phyloP scores from a whole-genome alignment of 306 rosid genomes.

The Medicago truncatula region DNA sequence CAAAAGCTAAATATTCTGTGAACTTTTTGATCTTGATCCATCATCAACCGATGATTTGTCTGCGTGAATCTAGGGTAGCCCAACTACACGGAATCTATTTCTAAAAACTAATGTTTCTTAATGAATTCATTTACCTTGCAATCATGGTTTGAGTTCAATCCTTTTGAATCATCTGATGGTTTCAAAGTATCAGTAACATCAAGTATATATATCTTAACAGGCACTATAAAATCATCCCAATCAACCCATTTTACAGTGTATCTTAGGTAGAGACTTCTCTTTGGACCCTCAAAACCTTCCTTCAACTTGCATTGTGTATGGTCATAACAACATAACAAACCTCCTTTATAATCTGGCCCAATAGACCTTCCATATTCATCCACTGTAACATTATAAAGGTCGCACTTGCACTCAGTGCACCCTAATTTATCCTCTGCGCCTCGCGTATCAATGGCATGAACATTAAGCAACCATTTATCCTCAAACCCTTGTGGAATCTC shows the following conservation, averaged over 20 bases:
- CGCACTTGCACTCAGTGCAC: constrained; percentile 66
- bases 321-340: constrained; percentile 67
- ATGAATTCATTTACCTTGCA: constrained; percentile 53
- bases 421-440: constrained; percentile 56
- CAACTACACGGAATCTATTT: too few relatives aligned
- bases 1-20: not conserved
- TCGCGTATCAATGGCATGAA: constrained; percentile 74
- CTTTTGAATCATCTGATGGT: constrained; percentile 19
- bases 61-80: not conserved
- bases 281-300: constrained; percentile 52
- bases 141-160: constrained; percentile 33
- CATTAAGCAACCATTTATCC: constrained; percentile 66
- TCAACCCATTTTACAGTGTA: constrained; percentile 79
- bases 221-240: constrained; percentile 69
- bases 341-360: constrained; percentile 60
- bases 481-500: constrained; percentile 60
- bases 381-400: constrained; percentile 58
- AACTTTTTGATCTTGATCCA: not conserved
- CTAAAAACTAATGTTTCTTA: not conserved
- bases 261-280: constrained; percentile 64
- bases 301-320: constrained; percentile 57
- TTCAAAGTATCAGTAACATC: constrained; percentile 64
- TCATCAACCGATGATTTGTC: not conserved
- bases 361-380: constrained; percentile 48
- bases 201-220: constrained; percentile 60